Evolutionary conservation across 2,329 filamentous ascomycete species (phyloP), one percentile per base, ranked within the genome.

Genomic region (Dactylonectria estremocensis): DNA sequence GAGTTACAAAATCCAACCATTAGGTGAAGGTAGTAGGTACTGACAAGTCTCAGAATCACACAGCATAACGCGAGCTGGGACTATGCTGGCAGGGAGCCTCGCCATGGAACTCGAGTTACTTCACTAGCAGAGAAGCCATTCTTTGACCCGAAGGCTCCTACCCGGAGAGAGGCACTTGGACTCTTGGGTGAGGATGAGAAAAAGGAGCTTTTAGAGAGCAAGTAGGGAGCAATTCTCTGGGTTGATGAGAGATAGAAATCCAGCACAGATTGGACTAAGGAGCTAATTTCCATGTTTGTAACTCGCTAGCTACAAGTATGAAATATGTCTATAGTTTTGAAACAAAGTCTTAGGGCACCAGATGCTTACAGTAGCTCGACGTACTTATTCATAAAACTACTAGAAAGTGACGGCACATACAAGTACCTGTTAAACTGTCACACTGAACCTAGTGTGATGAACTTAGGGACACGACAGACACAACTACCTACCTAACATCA

Each of bases 11-110:
- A 28, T 16, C 7, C n/a, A 4, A 5, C 20, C 37, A 6, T 9
- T 9, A n/a, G 16, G 14, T 8, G 8, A 43, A n/a, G 14, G n/a
- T n/a, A 43, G 40, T 14, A 14, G n/a, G 1, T 50, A 5, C 61
- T 68, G 5, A 69, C 33, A 20, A 5, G 59, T 22, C 14, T 3
- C 1, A 89, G 89, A 45, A 91, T 93, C 66, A 93, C 92, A 0
- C 93, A 93, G 43, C 91, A 94, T 72, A 93, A 92, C 69, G 91
- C 91, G 0, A 91, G 88, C 73, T 94, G 91, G 90, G 91, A 94
- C 71, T 93, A 93, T 74, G 90, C 88, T 37, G 90, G 90, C 1
- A 85, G 82, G 20, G 84, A 93, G 75, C 90, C 91, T 0, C 84
- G 92, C 45, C 92, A 94, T 77, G 92, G 92, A 2, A 94, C 91